Evolutionary conservation across 495 filamentous ascomycete species (phyloP).

Genomic region (Penicillium longicatenatum): DNA sequence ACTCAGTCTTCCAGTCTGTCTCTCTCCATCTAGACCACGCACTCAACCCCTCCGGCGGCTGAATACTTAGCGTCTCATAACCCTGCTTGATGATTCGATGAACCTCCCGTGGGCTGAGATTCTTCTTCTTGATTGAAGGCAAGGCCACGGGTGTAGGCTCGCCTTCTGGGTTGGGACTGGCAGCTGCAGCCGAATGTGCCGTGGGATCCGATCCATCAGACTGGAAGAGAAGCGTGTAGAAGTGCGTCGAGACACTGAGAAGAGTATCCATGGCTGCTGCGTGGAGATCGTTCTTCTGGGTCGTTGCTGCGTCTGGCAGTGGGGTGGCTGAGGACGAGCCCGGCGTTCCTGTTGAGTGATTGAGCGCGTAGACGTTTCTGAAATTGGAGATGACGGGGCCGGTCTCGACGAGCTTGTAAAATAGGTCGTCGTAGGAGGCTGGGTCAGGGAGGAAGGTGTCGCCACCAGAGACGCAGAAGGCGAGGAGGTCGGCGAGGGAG

Average conservation of each 20-base stretch:
- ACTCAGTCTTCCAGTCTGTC: slow-evolving; percentile 61
- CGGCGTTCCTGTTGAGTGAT: background rate
- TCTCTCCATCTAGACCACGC: slow-evolving; percentile 75
- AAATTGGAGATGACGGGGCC: slow-evolving; percentile 85
- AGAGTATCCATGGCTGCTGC: slow-evolving; percentile 74
- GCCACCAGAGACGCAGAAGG: slow-evolving; percentile 80
- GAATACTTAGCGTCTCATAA: slow-evolving; percentile 89
- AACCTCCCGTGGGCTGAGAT: slow-evolving; percentile 81
- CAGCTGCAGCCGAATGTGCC: slow-evolving; percentile 2
- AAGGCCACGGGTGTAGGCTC: slow-evolving; percentile 30
- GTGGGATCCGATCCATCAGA: slow-evolving; percentile 44
- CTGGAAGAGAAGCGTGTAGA: slow-evolving; percentile 76
- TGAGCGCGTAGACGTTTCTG: slow-evolving; percentile 64
- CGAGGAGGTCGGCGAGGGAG: slow-evolving; percentile 77
- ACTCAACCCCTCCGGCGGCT: slow-evolving; percentile 79
- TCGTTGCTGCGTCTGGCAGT: slow-evolving; percentile 7
- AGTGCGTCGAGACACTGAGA: slow-evolving; percentile 82
- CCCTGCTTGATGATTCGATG: slow-evolving; percentile 91
- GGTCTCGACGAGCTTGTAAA: slow-evolving; percentile 96
- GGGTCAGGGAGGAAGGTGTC: slow-evolving; percentile 92
- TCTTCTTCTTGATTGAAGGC: slow-evolving; percentile 50
- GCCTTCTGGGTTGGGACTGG: slow-evolving; percentile 28
- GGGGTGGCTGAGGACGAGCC: slow-evolving; percentile 14
- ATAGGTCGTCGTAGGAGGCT: slow-evolving; percentile 89
- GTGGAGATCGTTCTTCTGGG: slow-evolving; percentile 28